Evolutionary conservation across 225 moss, liverwort and hornwort genomes (phyloP).

Genomic region (Pleurozium schreberi): DNA sequence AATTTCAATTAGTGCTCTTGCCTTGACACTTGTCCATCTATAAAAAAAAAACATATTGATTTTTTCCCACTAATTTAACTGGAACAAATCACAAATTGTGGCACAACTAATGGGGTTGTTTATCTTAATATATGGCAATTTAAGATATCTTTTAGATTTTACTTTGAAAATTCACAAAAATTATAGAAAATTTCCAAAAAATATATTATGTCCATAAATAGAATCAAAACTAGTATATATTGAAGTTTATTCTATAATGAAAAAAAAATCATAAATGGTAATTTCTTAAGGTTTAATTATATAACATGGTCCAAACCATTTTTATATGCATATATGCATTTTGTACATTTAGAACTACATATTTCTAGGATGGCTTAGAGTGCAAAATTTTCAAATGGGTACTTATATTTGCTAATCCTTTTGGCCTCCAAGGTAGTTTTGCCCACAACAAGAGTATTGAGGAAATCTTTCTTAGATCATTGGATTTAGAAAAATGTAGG

Average conservation of each 20-base stretch:
- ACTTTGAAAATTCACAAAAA: not conserved
- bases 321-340: too few relatives aligned
- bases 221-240: not conserved
- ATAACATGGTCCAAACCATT: too few relatives aligned
- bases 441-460: not conserved
- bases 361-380: not conserved
- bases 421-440: too few relatives aligned
- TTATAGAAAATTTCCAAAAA: not conserved
- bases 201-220: not conserved
- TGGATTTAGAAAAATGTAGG: too few relatives aligned
- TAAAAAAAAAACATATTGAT: not conserved
- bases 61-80: not conserved
- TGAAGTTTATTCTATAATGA: not conserved
- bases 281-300: too few relatives aligned
- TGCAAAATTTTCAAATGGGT: not conserved
- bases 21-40: rapidly evolving
- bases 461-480: rapidly evolving
- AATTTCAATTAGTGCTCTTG: not conserved
- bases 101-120: not conserved
- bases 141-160: not conserved
- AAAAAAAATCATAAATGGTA: rapidly evolving
- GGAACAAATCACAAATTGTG: not conserved
- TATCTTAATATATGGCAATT: not conserved
- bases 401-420: not conserved
- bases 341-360: not conserved